Evolutionary conservation across 768 basidiomycete genomes (phyloP), one percentile per base, ranked within the genome.

Genomic region (Trametopsis cervina): DNA sequence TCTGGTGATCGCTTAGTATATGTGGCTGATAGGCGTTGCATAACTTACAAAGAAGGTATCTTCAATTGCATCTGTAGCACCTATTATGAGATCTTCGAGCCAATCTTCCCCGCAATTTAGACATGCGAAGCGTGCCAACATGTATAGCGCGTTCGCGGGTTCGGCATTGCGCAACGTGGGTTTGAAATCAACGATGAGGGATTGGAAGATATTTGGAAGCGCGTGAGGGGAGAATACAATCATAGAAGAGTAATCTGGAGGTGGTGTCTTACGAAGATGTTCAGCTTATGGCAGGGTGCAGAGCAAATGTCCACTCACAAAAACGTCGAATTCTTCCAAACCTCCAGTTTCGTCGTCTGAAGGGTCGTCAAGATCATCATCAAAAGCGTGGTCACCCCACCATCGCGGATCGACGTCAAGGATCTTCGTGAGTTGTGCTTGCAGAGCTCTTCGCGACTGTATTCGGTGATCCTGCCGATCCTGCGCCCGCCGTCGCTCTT

Each of bases 101-200:
- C 95, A 93, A 1, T 80, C 81, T 54, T 88, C 81, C 62, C 93
- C 91, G 60, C 91, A 92, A n/a, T 79, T 83, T 23, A 90, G 68
- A 54, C 83, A 85, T n/a, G 96, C 96, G 66, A 95, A 99, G 39
- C 93, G 81, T 11, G 91, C 84, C 44, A 93, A 76, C 68, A 96
- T 78, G 65, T 93, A 96, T 42, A 99, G 68, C 10, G 80, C 81
- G 61, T 95, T 97, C 23, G 95, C 96, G 13, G 96, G 94, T 26
- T 92, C 81, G 2, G 85, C 68, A 64, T 92, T 84, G 42, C 78
- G 77, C 40, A 88, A 71, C 17, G 77, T 74, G 4, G 89, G 81
- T 36, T 69, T 77, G 62, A 83, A 88, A 57, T 83, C 81, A 20
- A 77, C 78, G 62, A 98, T 85, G 27, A 98, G 68, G 6, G 89